phyloP scores from a whole-genome alignment of 441 rosid species.

The Arabidopsis lyrata region DNA sequence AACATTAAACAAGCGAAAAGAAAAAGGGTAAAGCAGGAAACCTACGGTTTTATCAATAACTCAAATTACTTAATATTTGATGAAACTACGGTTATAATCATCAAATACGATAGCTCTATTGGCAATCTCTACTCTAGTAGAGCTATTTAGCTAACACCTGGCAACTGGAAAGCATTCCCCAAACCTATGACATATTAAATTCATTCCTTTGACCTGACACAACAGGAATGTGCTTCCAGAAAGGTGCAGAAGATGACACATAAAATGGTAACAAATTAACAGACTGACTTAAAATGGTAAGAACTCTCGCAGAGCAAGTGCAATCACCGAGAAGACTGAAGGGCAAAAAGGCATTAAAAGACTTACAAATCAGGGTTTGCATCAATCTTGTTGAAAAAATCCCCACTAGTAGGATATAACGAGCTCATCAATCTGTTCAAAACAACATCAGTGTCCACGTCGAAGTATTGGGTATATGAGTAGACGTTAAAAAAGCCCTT shows the following conservation, averaged over 20 bases:
- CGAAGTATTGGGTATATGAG: constrained; percentile 84
- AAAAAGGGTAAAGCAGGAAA: constrained; percentile 21
- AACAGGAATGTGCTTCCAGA: background rate
- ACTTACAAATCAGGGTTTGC: constrained; percentile 99
- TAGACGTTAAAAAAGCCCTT: constrained; percentile 77
- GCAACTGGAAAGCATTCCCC: background rate
- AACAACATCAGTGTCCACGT: constrained; percentile 88
- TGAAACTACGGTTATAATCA: background rate
- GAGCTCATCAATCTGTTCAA: constrained; percentile 85
- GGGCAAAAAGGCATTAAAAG: constrained; percentile 9
- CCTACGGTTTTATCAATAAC: background rate
- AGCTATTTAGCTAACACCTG: background rate
- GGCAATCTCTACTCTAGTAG: background rate
- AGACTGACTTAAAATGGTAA: constrained; percentile 5
- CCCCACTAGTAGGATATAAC: constrained; percentile 68
- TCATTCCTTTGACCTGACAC: constrained; percentile 5
- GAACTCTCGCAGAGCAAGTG: background rate
- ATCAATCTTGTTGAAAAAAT: constrained; percentile 89
- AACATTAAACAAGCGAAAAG: background rate
- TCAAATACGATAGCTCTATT: background rate
- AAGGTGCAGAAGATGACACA: constrained; percentile 11
- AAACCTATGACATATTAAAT: constrained; percentile 1
- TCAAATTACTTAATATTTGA: too few species aligned
- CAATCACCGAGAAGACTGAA: constrained; percentile 8
- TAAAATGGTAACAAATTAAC: background rate